Conservation (phyloP, 345 rosid genomes). For the Dimocarpus longan region DNA sequence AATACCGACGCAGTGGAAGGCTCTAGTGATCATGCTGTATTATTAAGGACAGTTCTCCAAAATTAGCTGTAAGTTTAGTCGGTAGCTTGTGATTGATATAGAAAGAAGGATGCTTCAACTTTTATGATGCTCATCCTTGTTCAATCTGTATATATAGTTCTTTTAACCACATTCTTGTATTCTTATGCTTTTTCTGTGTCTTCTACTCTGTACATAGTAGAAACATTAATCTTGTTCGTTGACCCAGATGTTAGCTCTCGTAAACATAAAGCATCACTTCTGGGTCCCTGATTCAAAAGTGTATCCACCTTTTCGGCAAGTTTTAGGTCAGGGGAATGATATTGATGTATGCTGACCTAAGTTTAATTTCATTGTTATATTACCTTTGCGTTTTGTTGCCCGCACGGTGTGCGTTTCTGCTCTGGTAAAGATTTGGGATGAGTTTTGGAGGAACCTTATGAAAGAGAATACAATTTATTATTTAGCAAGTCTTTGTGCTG, state of each 20-base stretch:
- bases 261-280: not conserved
- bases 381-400: not conserved
- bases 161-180: constrained; percentile 15
- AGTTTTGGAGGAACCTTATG: too few relatives aligned
- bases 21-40: constrained; percentile 3
- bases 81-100: constrained; percentile 4
- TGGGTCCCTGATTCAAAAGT: not conserved
- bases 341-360: not conserved
- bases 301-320: not conserved
- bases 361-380: too few relatives aligned
- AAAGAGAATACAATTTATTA: too few relatives aligned
- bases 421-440: too few relatives aligned
- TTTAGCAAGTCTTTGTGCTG: too few relatives aligned
- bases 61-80: constrained; percentile 14
- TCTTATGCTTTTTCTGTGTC: not conserved
- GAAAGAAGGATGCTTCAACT: constrained; percentile 29
- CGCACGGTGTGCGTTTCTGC: too few relatives aligned
- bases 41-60: not conserved
- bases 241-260: not conserved
- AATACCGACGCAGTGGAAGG: not conserved
- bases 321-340: constrained; percentile 1
- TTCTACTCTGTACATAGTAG: constrained; percentile 27
- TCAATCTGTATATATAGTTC: constrained; percentile 1
- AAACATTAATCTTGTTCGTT: not conserved
- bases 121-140: constrained; percentile 34